These are phyloP conservation scores for Exophiala phaeomuriformis DNA, from an alignment of 2,329 filamentous ascomycete species.

Conservation along the genomic window DNA sequence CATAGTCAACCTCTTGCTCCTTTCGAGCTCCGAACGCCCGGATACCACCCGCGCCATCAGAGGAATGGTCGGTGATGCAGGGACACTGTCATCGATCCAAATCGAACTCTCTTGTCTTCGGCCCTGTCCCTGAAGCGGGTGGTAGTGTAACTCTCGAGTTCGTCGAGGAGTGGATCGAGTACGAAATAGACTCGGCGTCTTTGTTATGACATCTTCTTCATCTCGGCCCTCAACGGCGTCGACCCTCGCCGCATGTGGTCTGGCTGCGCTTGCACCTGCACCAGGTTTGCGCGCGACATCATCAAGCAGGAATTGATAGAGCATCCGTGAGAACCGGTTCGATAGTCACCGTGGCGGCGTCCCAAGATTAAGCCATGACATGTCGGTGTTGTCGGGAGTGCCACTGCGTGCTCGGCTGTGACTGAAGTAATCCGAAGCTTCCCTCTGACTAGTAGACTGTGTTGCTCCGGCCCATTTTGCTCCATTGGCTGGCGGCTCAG, in stretches of 20 bases:
- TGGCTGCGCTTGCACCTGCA: background rate
- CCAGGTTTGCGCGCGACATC: slow-evolving; percentile 26
- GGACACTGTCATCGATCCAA: slow-evolving; percentile 11
- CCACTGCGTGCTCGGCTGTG: slow-evolving; percentile 4
- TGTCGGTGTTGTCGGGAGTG: slow-evolving; percentile 20
- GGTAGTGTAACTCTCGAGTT: slow-evolving; percentile 15
- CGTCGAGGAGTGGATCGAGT: slow-evolving; percentile 16
- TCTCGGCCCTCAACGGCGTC: slow-evolving; percentile 19
- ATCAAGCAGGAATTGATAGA: slow-evolving; percentile 27
- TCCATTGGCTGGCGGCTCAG: slow-evolving; percentile 1
- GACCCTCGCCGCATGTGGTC: slow-evolving; percentile 1
- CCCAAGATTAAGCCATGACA: slow-evolving; percentile 29
- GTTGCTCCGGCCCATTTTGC: background rate
- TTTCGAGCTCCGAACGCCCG: slow-evolving; percentile 2
- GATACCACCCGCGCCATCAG: slow-evolving; percentile 1
- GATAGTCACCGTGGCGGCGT: slow-evolving; percentile 20
- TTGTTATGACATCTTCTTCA: background rate
- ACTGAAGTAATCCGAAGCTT: slow-evolving; percentile 22
- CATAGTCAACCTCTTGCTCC: slow-evolving; percentile 19
- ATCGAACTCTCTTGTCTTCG: slow-evolving; percentile 7
- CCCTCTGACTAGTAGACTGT: background rate
- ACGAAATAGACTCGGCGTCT: slow-evolving; percentile 18
- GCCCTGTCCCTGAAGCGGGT: slow-evolving; percentile 1
- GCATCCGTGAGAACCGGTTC: slow-evolving; percentile 23
- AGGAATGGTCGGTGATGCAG: slow-evolving; percentile 9